A percentile compares a stretch with the other conserved stretches of the same genome.
phyloP scores from a whole-genome alignment of 179 eudicot species.

The Drosera spatulata region DNA sequence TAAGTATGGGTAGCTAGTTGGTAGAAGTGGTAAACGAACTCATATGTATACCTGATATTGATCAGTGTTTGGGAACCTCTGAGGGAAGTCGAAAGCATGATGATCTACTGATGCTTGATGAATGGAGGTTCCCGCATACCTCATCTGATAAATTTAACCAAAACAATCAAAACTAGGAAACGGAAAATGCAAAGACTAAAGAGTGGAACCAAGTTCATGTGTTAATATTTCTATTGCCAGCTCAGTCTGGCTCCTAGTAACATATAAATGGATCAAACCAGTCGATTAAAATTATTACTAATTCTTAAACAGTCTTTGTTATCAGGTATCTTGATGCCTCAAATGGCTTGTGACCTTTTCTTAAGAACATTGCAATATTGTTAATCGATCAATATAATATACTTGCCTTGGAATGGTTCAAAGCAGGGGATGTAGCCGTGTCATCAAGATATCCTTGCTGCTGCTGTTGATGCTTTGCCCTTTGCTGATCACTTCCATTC shows the following conservation, averaged over 20 bases:
- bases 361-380: neutral
- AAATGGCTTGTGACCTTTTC: neutral
- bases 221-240: no score
- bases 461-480: neutral
- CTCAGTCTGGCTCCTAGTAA: no score
- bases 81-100: conserved; percentile 24
- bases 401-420: conserved; percentile 37
- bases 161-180: neutral
- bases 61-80: conserved; percentile 25
- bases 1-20: neutral
- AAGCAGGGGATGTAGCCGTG: conserved; percentile 69
- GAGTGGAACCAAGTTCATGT: neutral
- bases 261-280: no score
- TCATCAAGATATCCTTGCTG: conserved; percentile 46
- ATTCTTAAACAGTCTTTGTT: neutral
- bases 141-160: conserved; percentile 7
- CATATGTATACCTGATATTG: conserved; percentile 20
- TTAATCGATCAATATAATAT: neutral
- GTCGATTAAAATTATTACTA: no score
- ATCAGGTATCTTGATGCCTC: neutral
- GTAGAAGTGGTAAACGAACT: neutral
- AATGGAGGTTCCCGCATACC: conserved; percentile 14
- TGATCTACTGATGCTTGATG: conserved; percentile 20
- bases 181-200: neutral
- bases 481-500: neutral